Evolutionary conservation across 257 asterid genomes (phyloP).

Genomic region (Capsicum pubescens): DNA sequence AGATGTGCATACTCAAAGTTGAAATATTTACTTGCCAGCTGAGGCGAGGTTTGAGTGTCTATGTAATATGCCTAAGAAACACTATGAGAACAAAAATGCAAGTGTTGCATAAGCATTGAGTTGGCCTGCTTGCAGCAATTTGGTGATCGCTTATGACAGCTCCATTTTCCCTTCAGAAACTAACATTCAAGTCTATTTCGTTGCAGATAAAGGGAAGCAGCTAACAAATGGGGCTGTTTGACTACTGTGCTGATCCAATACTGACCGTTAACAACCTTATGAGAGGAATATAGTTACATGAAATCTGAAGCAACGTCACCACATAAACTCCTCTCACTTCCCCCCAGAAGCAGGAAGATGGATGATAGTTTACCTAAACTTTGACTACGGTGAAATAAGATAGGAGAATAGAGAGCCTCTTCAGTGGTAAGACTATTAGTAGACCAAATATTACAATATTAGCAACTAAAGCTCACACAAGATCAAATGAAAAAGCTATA

Average conservation of each 20-base stretch:
- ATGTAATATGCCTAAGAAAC: too few relatives aligned
- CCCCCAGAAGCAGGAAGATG: background rate
- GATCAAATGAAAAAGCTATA: background rate
- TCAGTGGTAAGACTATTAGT: background rate
- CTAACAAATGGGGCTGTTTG: background rate
- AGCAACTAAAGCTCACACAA: background rate
- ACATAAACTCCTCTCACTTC: background rate
- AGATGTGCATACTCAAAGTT: too few relatives aligned
- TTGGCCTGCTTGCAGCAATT: background rate
- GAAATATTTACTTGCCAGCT: too few relatives aligned
- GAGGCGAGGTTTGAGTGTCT: too few relatives aligned
- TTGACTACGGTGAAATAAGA: background rate
- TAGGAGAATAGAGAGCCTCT: background rate
- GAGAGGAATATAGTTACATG: constrained; percentile 2
- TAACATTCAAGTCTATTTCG: background rate
- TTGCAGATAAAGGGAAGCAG: background rate
- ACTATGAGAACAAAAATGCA: background rate
- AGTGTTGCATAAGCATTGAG: background rate
- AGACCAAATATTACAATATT: background rate
- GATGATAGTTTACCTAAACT: background rate
- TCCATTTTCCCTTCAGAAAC: background rate
- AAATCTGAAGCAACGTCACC: background rate
- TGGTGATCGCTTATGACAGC: background rate
- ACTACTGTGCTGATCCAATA: background rate
- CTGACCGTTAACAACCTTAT: background rate